Percentiles rank a stretch among this genome's conserved stretches.
Evolutionary conservation across 2,329 filamentous ascomycete genomes (phyloP).

Genomic region (Fusarium cicatricum): DNA sequence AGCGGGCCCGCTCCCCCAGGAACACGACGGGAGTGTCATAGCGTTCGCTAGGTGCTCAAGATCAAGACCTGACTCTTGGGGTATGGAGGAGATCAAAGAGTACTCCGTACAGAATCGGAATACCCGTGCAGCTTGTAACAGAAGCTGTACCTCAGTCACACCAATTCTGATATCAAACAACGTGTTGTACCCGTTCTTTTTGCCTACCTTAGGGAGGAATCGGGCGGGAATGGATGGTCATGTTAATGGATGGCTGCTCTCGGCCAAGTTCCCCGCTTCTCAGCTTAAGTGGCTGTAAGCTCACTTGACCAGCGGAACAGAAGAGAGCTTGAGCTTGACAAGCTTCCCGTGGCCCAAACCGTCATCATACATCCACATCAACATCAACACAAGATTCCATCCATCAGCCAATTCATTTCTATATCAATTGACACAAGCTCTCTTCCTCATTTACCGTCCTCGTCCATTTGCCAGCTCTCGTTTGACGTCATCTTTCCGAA

Average conservation of each 20-base stretch:
- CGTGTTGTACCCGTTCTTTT: no score
- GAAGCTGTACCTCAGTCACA: no score
- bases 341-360: constrained; percentile 27
- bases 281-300: constrained; percentile 18
- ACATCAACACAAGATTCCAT: constrained; percentile 1
- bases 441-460: neutral
- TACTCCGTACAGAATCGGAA: no score
- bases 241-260: constrained; percentile 2
- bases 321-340: constrained; percentile 13
- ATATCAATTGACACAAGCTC: constrained; percentile 10
- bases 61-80: no score
- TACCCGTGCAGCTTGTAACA: no score
- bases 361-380: constrained; percentile 8
- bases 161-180: no score
- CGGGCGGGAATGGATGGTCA: constrained; percentile 23
- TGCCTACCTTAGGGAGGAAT: neutral
- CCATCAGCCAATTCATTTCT: constrained; percentile 7
- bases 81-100: no score
- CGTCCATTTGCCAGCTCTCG: neutral
- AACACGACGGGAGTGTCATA: neutral
- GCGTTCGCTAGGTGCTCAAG: constrained; percentile 4
- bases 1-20: constrained; percentile 25
- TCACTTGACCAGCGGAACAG: constrained; percentile 27
- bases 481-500: constrained; percentile 20
- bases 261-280: constrained; percentile 26